Conservation (phyloP, 176 grass and related monocot genomes). For the Sorghum bicolor region Sorghum_bicolor_NCBIv3 NC_012876.2:2569001-2569500, state of each 20-base stretch:
- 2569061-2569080: not conserved
- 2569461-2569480: not conserved
- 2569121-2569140: conserved; percentile 42
- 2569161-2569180: conserved; percentile 45
- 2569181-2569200: conserved; percentile 29
- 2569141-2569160: conserved; percentile 42
- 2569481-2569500: not conserved
- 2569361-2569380: conserved; percentile 42
- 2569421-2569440: conserved; percentile 10
- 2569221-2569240: not conserved
- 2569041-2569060: not conserved
- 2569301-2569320: conserved; percentile 53
- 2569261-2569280: not conserved
- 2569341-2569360: conserved; percentile 52
- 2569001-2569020: not conserved
- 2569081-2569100: conserved; percentile 37
- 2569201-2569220: not conserved
- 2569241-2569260: not conserved
- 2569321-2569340: conserved; percentile 38
- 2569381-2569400: conserved; percentile 55
- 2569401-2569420: conserved; percentile 43
- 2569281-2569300: not conserved
- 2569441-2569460: not conserved
- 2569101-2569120: conserved; percentile 48
- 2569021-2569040: not conserved